Evolutionary conservation across 441 rosid species (phyloP), one percentile per base, ranked within the genome.

Genomic region (Gossypium aridum): DNA sequence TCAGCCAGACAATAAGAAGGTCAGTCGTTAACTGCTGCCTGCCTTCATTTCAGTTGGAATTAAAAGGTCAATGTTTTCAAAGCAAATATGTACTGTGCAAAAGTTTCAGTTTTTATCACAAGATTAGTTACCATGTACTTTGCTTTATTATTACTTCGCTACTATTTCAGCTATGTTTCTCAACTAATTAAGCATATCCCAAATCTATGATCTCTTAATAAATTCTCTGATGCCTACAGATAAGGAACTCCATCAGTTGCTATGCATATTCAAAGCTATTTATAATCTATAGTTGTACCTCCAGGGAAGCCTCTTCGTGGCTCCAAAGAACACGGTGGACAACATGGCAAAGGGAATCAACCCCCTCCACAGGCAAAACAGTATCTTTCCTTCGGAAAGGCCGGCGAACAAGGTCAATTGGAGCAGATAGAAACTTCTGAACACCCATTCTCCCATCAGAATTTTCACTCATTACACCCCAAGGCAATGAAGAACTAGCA

Each of bases 331-430:
- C 88, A 10, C 82, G 83, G 59, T 89, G 91, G 61, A 91, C 93
- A 79, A 88, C 90, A 74, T 87, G 91, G 76, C 92, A 79, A 67
- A 93, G 91, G 7, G 98, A 84, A 77, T 76, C 79, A 28, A 91
- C 93, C 72, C 99, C 96, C 62, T 95, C 98, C 62, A 88, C 88
- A 0, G 97, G 91, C 8, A 92, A 89, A 53, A 87, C 79, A 10
- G 91, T 85, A 73, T 91, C 95, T 78, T 80, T 90, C 80, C 87
- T 90, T 84, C 86, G 96, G 73, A 95, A 95, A 31, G 99, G 96
- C 84, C 80, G 81, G 83, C 86, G 74, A n/a, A 90, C 89, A 70
- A 90, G 87, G 82, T 86, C 85, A 45, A 95, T 59, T 22, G 99
- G 99, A 56, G 87, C 83, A 60, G 88, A 87, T 56, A 85, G 81